Percentiles rank a stretch among this genome's conserved stretches.
These are phyloP conservation scores for Cyberlindnera xishuangbannaensis DNA, from an alignment of 805 yeast genomes.

Conservation along the genomic window DNA sequence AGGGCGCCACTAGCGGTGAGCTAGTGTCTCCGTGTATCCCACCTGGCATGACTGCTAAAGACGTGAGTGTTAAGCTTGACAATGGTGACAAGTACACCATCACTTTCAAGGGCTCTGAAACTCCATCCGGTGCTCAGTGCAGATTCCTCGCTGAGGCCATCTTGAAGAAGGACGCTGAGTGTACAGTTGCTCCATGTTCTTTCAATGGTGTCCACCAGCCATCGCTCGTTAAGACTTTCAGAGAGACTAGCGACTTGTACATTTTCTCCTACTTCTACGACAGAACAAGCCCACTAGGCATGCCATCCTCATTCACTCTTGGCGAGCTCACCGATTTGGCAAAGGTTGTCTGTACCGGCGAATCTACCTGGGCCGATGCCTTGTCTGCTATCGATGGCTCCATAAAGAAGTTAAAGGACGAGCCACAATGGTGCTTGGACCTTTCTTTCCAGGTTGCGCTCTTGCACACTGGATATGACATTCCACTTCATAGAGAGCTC, in stretches of 20 bases:
- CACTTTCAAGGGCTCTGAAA: conserved; percentile 58
- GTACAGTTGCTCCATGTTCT: conserved; percentile 79
- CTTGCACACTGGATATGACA: conserved; percentile 94
- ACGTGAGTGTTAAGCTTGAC: conserved; percentile 54
- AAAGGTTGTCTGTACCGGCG: conserved; percentile 80
- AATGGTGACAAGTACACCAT: conserved; percentile 44
- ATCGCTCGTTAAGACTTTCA: conserved; percentile 72
- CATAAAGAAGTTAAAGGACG: conserved; percentile 56
- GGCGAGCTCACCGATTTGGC: conserved; percentile 81
- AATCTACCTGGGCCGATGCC: conserved; percentile 61
- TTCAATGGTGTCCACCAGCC: conserved; percentile 99
- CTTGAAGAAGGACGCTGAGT: conserved; percentile 75
- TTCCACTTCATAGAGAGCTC: conserved; percentile 83
- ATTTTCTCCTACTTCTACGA: conserved; percentile 95
- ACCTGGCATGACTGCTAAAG: conserved; percentile 58
- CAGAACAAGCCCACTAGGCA: conserved; percentile 87
- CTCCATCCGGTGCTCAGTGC: conserved; percentile 77
- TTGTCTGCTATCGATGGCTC: conserved; percentile 65
- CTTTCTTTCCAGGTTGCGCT: conserved; percentile 84
- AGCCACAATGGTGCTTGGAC: conserved; percentile 94
- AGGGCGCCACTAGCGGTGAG: conserved; percentile 37
- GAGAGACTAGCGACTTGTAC: conserved; percentile 67
- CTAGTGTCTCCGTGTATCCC: conserved; percentile 83
- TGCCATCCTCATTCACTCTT: conserved; percentile 86
- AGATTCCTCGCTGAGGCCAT: conserved; percentile 75